phyloP scores from a whole-genome alignment of 768 basidiomycete species.

The Paxillus ammoniavirescens region DNA sequence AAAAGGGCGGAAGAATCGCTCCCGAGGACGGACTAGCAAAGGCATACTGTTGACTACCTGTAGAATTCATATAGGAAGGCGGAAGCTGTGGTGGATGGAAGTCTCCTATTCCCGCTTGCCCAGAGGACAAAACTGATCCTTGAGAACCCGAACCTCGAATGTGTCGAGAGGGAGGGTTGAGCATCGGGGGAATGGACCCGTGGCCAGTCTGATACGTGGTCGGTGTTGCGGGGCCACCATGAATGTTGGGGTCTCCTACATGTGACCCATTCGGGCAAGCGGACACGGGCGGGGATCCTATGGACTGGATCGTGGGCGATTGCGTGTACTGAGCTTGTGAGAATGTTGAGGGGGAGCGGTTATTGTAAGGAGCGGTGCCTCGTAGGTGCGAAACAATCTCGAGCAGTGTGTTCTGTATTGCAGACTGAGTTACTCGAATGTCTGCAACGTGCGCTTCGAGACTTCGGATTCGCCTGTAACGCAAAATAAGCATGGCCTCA shows the following conservation, averaged over 20 bases:
- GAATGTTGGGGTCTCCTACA: slow-evolving; percentile 19
- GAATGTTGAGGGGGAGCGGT: slow-evolving; percentile 65
- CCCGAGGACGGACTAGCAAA: slow-evolving; percentile 44
- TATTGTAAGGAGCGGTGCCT: slow-evolving; percentile 41
- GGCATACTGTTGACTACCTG: slow-evolving; percentile 25
- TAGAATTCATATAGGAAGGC: slow-evolving; percentile 42
- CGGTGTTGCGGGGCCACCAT: slow-evolving; percentile 31
- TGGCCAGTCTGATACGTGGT: slow-evolving; percentile 25
- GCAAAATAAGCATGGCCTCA: slow-evolving; percentile 15
- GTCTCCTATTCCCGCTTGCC: slow-evolving; percentile 37
- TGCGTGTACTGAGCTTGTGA: slow-evolving; percentile 50
- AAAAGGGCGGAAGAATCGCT: slow-evolving; percentile 68
- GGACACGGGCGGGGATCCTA: slow-evolving; percentile 45
- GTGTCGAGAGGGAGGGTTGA: slow-evolving; percentile 28
- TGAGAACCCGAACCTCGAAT: slow-evolving; percentile 35
- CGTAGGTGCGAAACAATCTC: slow-evolving; percentile 82
- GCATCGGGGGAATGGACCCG: slow-evolving; percentile 30
- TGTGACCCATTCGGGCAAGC: slow-evolving; percentile 39
- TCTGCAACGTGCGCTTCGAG: slow-evolving; percentile 86
- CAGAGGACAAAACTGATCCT: slow-evolving; percentile 30
- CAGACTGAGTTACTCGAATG: slow-evolving; percentile 66
- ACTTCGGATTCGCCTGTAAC: slow-evolving; percentile 79
- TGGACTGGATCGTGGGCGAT: slow-evolving; percentile 67
- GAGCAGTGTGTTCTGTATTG: slow-evolving; percentile 75
- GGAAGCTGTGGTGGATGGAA: slow-evolving; percentile 43